Evolutionary conservation across 2,329 filamentous ascomycete species (phyloP).

Genomic region (Dothistroma pini): DNA sequence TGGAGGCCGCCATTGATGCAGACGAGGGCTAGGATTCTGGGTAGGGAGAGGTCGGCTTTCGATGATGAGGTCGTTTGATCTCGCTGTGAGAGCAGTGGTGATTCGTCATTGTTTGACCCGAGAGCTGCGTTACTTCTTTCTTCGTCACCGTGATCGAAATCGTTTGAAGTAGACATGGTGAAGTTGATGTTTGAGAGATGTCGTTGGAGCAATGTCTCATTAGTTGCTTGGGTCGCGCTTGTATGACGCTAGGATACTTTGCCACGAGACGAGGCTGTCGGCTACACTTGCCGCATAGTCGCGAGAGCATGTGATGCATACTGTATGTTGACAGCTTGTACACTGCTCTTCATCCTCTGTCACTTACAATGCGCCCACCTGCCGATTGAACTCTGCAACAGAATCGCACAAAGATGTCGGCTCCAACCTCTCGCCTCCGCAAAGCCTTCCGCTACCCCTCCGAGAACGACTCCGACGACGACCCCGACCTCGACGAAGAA

Average conservation of each 20-base stretch:
- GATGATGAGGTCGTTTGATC: not conserved
- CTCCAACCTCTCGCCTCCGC: slow-evolving; percentile 49
- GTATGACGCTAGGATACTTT: not conserved
- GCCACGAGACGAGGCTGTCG: not conserved
- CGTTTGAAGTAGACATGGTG: not conserved
- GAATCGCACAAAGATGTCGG: not conserved
- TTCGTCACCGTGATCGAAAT: not conserved
- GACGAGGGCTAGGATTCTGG: slow-evolving; percentile 13
- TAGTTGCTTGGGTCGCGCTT: not conserved
- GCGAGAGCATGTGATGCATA: not conserved
- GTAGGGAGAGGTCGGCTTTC: slow-evolving; percentile 10
- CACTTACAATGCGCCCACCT: not conserved
- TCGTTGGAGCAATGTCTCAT: not conserved
- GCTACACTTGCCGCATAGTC: not conserved
- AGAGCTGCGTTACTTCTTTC: not conserved
- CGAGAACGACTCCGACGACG: slow-evolving; percentile 49
- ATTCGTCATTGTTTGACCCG: not conserved
- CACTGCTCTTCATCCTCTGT: not conserved
- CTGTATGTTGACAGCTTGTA: not conserved
- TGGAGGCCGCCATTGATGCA: slow-evolving; percentile 24
- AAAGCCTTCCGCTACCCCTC: slow-evolving; percentile 72
- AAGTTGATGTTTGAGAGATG: not conserved
- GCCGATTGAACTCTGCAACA: not conserved
- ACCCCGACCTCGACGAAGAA: slow-evolving; percentile 71
- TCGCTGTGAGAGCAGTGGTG: not conserved